Base-by-base conservation (phyloP, 2,329 filamentous ascomycete genomes). In the Sporothrix mexicana region DNA sequence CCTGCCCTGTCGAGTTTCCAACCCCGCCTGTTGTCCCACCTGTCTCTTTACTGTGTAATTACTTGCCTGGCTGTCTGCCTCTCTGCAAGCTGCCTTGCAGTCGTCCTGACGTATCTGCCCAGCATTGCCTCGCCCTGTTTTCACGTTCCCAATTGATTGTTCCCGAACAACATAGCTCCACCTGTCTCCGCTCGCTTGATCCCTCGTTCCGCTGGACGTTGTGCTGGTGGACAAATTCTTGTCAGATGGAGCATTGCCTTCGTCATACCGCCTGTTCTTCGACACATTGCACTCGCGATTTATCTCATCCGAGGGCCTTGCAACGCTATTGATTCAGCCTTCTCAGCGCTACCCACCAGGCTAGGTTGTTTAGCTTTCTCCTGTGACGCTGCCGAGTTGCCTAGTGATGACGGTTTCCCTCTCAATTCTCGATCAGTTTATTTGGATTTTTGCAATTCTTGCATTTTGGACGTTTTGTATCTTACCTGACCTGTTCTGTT, bases 291-390 rank as follows among this genome's bases (percentile, higher is more conserved):
- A 47, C 41, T 25, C 61, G 41, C 61, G 17, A 64, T 25, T 64
- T 64, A 20, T 25, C 61, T 66, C 47, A 20, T 47, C 20, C 61
- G 41, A 47, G 41, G n/a, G n/a, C 61, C 12, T 36, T 36, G 30
- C 30, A 43, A 12, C 61, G 41, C 20, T 45, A 43, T 12, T 43
- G 12, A 68, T 68, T 68, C 47, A 68, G 64, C 64, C 64, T 68
- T 68, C 64, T 67, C 47, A 53, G 64, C 66, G 66, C 47, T 53
- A 55, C 23, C 66, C 66, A 36, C 45, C 64, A 68, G 64, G 64
- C 64, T 53, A 51, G 25, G 23, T 20, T 15, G 25, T 49, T 23
- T 53, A 43, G 62, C 53, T 25, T 53, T n/a, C 17, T 53, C 47
- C 13, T 55, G 66, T 68, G 66, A 53, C 66, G 66, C 15, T 68